Evolutionary conservation across 495 filamentous ascomycete species (phyloP).

Genomic region (Sporormia fimetaria): DNA sequence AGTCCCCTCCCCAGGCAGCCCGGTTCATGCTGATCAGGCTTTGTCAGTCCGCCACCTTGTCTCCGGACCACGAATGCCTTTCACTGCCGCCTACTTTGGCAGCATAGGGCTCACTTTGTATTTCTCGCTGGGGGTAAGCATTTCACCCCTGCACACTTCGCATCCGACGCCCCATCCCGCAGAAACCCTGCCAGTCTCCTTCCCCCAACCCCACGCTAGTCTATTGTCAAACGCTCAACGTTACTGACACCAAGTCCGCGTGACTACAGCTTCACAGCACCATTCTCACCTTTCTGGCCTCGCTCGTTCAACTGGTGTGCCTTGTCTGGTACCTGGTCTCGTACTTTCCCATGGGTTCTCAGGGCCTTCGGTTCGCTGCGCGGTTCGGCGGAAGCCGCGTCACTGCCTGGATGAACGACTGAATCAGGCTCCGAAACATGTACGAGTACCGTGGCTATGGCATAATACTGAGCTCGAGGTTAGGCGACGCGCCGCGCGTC

Average conservation of each 20-base stretch:
- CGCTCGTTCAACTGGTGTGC: constrained; percentile 68
- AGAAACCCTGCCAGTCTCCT: constrained; percentile 10
- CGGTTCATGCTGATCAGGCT: neutral
- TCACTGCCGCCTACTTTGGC: constrained; percentile 95
- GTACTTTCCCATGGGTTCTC: constrained; percentile 96
- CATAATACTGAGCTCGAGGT: constrained; percentile 11
- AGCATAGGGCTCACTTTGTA: constrained; percentile 83
- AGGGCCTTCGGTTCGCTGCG: constrained; percentile 73
- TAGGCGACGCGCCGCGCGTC: constrained; percentile 25
- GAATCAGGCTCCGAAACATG: constrained; percentile 11
- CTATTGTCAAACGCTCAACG: constrained; percentile 18
- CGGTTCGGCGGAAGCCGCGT: constrained; percentile 75
- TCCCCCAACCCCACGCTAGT: constrained; percentile 17
- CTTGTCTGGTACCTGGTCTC: constrained; percentile 91
- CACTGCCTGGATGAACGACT: constrained; percentile 80
- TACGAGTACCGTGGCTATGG: constrained; percentile 22
- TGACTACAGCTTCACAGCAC: constrained; percentile 59
- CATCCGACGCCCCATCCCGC: constrained; percentile 15
- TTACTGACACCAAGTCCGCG: constrained; percentile 23
- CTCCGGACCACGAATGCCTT: constrained; percentile 76
- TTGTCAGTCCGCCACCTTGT: constrained; percentile 57
- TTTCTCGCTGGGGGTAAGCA: constrained; percentile 81
- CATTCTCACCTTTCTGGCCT: constrained; percentile 70
- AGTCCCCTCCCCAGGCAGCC: constrained; percentile 10
- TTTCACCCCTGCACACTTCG: constrained; percentile 1